Percentiles rank a stretch among this genome's conserved stretches.
Evolutionary conservation across 1,139 yeast species (phyloP).

Genomic region (Suhomyces maxii): DNA sequence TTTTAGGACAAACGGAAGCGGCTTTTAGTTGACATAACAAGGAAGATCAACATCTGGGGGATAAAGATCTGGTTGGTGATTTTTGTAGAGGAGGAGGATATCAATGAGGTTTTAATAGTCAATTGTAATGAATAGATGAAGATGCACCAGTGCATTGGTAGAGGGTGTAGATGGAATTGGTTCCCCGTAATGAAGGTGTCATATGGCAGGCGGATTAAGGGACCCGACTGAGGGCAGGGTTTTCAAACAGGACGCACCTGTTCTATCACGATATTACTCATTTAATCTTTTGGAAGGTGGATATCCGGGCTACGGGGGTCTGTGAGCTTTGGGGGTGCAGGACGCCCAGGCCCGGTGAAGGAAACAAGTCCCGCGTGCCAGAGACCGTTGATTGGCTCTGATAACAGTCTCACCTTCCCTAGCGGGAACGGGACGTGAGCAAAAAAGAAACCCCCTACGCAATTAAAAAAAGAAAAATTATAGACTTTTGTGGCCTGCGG

Average conservation of each 20-base stretch:
- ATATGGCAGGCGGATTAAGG: too few relatives aligned
- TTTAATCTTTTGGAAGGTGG: neutral
- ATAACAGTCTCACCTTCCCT: conserved; percentile 5
- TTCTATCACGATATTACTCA: too few relatives aligned
- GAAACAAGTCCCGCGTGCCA: neutral
- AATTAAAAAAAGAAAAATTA: conserved; percentile 2
- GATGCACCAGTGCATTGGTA: too few relatives aligned
- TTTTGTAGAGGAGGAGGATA: neutral
- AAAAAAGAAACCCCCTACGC: neutral
- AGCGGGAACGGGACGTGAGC: neutral
- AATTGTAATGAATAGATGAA: too few relatives aligned
- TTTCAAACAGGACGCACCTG: too few relatives aligned
- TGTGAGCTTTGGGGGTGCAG: neutral
- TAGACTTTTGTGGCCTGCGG: neutral
- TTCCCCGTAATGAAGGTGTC: too few relatives aligned
- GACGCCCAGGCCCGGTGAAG: neutral
- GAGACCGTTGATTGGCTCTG: conserved; percentile 8
- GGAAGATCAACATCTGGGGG: neutral
- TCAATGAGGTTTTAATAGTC: too few relatives aligned
- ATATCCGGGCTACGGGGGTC: neutral
- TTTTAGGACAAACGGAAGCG: conserved; percentile 7
- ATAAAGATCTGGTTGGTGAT: neutral
- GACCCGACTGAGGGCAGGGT: too few relatives aligned
- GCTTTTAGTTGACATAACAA: conserved; percentile 1
- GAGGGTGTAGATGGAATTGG: too few relatives aligned